Percentiles rank a stretch among this genome's conserved stretches.
Conservation (phyloP, 2,329 filamentous ascomycete genomes). For the Nothopassalora personata region DNA sequence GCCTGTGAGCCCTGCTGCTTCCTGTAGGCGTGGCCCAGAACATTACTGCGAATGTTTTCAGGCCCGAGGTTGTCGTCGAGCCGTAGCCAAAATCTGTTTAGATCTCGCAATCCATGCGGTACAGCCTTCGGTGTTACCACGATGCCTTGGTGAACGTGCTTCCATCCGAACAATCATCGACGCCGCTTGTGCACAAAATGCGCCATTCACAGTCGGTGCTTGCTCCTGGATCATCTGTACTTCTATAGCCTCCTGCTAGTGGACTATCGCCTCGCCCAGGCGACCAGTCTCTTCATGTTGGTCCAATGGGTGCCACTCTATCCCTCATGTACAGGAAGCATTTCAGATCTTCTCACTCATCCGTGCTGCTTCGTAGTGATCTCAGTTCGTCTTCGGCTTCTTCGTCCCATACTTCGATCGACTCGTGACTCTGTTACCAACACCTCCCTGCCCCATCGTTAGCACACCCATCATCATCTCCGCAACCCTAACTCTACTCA, state of each 20-base stretch:
- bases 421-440: slow-evolving; percentile 74
- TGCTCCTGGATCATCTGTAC: neutral
- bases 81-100: too few species aligned
- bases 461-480: neutral
- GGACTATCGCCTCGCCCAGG: too few species aligned
- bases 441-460: slow-evolving; percentile 64
- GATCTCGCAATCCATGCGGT: too few species aligned
- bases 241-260: neutral
- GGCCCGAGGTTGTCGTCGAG: too few species aligned
- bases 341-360: neutral
- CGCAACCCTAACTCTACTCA: slow-evolving; percentile 46
- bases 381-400: slow-evolving; percentile 79
- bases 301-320: neutral
- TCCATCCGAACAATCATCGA: too few species aligned
- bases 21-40: too few species aligned
- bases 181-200: too few species aligned
- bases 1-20: too few species aligned
- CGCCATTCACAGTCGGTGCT: neutral
- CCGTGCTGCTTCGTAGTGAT: neutral
- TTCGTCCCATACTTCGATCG: slow-evolving; percentile 98
- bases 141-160: too few species aligned
- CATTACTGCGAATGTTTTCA: too few species aligned
- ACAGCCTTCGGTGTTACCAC: too few species aligned
- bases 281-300: neutral
- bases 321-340: neutral